Base-by-base conservation (phyloP, 768 basidiomycete genomes). In the Termitomyces sp. region DNA sequence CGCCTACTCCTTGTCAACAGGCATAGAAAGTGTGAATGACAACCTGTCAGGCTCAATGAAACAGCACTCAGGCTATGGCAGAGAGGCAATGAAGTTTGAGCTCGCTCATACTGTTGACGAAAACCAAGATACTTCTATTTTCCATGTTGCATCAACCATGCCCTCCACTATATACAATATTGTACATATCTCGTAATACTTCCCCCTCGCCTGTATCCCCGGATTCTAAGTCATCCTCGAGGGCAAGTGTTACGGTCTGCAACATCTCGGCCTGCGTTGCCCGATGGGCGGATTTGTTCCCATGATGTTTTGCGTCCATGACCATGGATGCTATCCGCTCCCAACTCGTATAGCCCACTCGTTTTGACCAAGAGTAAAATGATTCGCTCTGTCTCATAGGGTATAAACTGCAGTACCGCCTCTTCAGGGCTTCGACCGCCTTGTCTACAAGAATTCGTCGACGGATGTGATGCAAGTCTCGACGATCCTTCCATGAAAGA, bases 231-330 rank as follows among this genome's bases (percentile, higher is more conserved):
- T 54, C 58, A 46, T 59, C 58, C 26, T 59, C 30, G 7, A 59
- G 28, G 18, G 58, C 58, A 5, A 54, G 46, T 16, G 38, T 47
- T 38, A 59, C 58, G 8, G 58, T 59, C 20, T 59, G 58, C 26
- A 48, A 35, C 58, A 59, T 59, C 44, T 59, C 50, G 49, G 46
- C 58, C n/a, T 54, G 52, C 7, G 58, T 59, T n/a, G 58, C 51
- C 30, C 23, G 51, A 54, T 59, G 58, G 20, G 58, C 58, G 5
- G 44, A 59, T 36, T 43, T 59, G 46, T 59, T 59, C 38, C 58
- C 58, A n/a, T 59, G 58, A 12, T 18, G 9, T 36, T 59, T 59
- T 12, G 58, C 52, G 9, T 59, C 44, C 52, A 49, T 49, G 47
- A 55, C 46, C 52, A 59, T 59, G 2, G 43, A 47, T 14, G 58